Evolutionary conservation across 179 eudicot species (phyloP).

Genomic region (Beta corolliflora): DNA sequence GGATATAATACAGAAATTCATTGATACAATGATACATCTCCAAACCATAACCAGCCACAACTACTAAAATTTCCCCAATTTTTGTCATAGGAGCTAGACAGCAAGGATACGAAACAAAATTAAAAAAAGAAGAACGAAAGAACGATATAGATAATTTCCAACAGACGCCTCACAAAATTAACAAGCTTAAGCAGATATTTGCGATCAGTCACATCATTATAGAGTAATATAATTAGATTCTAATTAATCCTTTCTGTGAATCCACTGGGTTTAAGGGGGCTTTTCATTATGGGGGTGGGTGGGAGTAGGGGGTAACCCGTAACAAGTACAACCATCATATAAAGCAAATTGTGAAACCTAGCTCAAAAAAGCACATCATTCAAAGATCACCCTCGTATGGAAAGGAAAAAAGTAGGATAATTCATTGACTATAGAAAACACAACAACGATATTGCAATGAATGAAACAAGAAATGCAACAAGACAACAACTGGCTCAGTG

Average conservation of each 20-base stretch:
- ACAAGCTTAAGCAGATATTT: background rate
- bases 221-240: no score
- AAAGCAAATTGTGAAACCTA: background rate
- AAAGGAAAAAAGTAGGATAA: background rate
- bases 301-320: no score
- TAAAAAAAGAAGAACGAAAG: background rate
- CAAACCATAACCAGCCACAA: background rate
- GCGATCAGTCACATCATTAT: no score
- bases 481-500: background rate
- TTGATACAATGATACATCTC: background rate
- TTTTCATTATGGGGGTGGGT: no score
- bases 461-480: background rate
- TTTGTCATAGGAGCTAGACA: background rate
- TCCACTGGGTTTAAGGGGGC: no score
- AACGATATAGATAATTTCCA: background rate
- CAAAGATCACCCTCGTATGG: background rate
- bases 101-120: background rate
- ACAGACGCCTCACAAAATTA: background rate
- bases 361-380: background rate
- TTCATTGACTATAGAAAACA: background rate
- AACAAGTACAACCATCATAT: no score
- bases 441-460: background rate
- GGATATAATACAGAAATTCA: background rate
- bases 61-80: background rate
- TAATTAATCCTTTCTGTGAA: no score